Evolutionary conservation across 2,329 filamentous ascomycete species (phyloP).

Genomic region (Westerdykella sp.): DNA sequence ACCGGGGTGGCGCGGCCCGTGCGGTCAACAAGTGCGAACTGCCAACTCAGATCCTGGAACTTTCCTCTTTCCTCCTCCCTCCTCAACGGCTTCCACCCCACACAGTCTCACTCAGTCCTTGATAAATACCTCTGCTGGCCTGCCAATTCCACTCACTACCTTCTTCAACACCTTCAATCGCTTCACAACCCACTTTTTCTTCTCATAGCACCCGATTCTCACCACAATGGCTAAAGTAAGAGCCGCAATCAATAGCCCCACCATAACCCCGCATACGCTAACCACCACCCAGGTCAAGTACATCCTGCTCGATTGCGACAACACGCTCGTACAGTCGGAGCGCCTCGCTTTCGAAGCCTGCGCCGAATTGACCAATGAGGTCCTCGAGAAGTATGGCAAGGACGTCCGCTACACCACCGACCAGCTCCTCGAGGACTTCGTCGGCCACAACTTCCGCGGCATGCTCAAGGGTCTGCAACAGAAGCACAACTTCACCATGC

Average conservation of each 20-base stretch:
- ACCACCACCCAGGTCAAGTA: conserved; percentile 38
- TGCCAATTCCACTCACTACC: no score
- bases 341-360: conserved; percentile 87
- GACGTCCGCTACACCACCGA: conserved; percentile 68
- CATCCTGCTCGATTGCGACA: conserved; percentile 59
- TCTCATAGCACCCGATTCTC: not conserved
- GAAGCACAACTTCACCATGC: conserved; percentile 68
- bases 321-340: conserved; percentile 90
- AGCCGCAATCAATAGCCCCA: not conserved
- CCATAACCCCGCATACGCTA: not conserved
- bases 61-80: not conserved
- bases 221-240: conserved; percentile 1
- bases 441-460: conserved; percentile 90
- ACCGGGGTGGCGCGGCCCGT: not conserved
- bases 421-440: conserved; percentile 75
- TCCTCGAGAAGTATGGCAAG: conserved; percentile 62
- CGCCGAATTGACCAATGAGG: conserved; percentile 81
- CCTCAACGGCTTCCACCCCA: not conserved
- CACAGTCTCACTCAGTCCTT: not conserved
- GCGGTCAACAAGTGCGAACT: not conserved
- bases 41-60: not conserved
- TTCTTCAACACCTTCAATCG: no score
- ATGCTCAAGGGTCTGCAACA: conserved; percentile 75
- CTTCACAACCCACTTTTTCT: no score
- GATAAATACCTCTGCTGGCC: not conserved